Evolutionary conservation across 2,329 filamentous ascomycete genomes (phyloP), one percentile per base, ranked within the genome.

Genomic region (Fusarium keratoplasticum): DNA sequence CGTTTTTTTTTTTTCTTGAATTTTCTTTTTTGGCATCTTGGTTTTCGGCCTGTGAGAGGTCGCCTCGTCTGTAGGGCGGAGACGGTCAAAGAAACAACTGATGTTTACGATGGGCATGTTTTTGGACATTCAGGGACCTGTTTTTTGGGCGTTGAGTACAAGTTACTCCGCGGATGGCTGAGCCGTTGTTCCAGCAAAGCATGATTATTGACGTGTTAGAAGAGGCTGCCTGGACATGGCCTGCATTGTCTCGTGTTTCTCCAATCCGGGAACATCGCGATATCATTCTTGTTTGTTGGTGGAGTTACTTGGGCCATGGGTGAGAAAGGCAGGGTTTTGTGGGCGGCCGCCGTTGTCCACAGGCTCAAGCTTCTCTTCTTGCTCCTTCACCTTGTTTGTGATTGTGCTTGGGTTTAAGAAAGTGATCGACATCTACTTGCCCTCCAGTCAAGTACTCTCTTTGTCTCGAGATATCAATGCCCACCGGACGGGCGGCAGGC

Each of bases 241-340:
- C 44, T 62, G 44, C 29, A 27, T 10, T 35, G 54, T 38, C 54
- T 44, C 61, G 20, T 66, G 36, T 29, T 22, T 40, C 27, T 22
- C 14, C 36, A 25, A 31, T 31, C 55, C 47, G 31, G 20, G 64
- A 20, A 31, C 61, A 18, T 55, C 44, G 29, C 31, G 54, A 54
- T 64, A 57, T 59, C 57, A 8, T 55, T 66, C 27, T 42, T 16
- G 33, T 54, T 36, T 36, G n/a, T 58, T 71, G 40, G 69, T 71
- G 69, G 67, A 71, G 67, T 35, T 70, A 42, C 38, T 25, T 35
- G 20, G 47, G 22, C 8, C 36, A 62, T 29, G 27, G 35, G 20
- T 29, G 31, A 50, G 54, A 22, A 25, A 50, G 40, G 20, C 33
- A 31, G 18, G 47, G 47, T 20, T 52, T 14, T 31, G 47, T 31